phyloP scores from a whole-genome alignment of 2,329 filamentous ascomycete genomes.

The Sporothrix humicola region DNA sequence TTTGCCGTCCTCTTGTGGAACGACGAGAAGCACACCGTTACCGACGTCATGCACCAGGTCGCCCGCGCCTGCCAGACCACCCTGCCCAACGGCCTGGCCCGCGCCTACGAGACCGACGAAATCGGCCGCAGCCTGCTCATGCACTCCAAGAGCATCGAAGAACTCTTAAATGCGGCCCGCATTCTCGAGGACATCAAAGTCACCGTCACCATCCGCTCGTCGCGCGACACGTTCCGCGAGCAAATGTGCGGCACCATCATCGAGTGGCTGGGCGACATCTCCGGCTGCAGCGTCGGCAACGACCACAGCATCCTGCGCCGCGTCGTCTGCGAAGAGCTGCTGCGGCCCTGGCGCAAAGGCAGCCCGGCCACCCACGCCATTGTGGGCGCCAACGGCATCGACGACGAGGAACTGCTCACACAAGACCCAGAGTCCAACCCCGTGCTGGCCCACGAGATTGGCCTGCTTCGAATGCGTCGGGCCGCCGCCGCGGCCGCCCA shows the following conservation, averaged over 20 bases:
- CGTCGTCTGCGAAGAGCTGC: constrained; percentile 87
- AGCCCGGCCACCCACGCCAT: constrained; percentile 80
- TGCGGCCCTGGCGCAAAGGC: constrained; percentile 84
- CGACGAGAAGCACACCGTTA: constrained; percentile 96
- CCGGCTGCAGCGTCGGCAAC: constrained; percentile 81
- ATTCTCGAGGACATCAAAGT: constrained; percentile 95
- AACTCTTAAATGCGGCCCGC: constrained; percentile 77
- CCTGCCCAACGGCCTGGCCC: constrained; percentile 69
- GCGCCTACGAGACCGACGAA: constrained; percentile 87
- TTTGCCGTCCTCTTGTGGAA: constrained; percentile 94
- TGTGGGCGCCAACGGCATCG: constrained; percentile 77
- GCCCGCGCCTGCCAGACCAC: constrained; percentile 83
- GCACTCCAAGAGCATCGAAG: constrained; percentile 72
- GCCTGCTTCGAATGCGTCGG: constrained; percentile 44
- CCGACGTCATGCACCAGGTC: constrained; percentile 88
- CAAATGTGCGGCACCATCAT: constrained; percentile 99
- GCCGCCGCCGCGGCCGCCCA: constrained; percentile 36
- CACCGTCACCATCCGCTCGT: constrained; percentile 90
- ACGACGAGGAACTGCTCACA: constrained; percentile 76
- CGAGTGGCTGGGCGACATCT: constrained; percentile 93
- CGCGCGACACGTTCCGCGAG: constrained; percentile 93
- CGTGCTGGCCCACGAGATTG: constrained; percentile 48
- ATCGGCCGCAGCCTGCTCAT: constrained; percentile 85
- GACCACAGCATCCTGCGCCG: constrained; percentile 80
- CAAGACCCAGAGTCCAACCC: constrained; percentile 46